Evolutionary conservation across 805 yeast species (phyloP), one percentile per base, ranked within the genome.

Genomic region (Komagataella pseudopastoris): DNA sequence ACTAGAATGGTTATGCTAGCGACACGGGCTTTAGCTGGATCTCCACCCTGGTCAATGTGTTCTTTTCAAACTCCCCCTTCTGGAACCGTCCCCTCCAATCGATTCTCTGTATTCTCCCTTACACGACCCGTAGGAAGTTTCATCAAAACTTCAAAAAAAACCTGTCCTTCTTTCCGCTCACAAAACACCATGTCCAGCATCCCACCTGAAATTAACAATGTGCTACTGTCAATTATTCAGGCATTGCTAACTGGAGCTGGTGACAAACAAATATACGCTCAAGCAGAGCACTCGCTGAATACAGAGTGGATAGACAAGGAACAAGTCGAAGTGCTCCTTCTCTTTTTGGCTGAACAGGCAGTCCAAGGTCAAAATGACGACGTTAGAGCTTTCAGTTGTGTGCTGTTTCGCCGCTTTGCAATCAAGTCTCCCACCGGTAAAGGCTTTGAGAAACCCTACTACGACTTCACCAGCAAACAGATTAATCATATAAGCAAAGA

Each of bases 351-450:
- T 3, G 86, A 85, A 63, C 90, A 84, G 59, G 81, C 96, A 3
- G 74, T 82, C 3, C 61, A 59, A 43, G 87, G 90, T 8, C 68
- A 72, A n/a, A 75, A 76, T 56, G 81, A 81, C 48, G 71, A 76
- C n/a, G 66, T 76, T 5, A 71, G 78, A 53, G 79, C 91, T 0
- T 82, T 89, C 60, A 74, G 93, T 14, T 95, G 97, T 2, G 96
- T 93, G 24, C 68, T 93, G 53, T 88, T 93, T 65, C 77, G 99
- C 64, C 80, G 96, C 61, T 77, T 88, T 56, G 89, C 96, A 6
- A 76, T 84, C 53, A 81, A 82, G 60, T 77, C 88, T 4, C 96
- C 96, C 5, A 81, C 82, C 55, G 77, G 75, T 43, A 72, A 77
- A 55, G 77, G 74, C 44, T 30, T 30, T 30, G 39, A 30, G 14